Base-by-base conservation (phyloP, 805 yeast species). In the Lipomyces anomalus region DNA sequence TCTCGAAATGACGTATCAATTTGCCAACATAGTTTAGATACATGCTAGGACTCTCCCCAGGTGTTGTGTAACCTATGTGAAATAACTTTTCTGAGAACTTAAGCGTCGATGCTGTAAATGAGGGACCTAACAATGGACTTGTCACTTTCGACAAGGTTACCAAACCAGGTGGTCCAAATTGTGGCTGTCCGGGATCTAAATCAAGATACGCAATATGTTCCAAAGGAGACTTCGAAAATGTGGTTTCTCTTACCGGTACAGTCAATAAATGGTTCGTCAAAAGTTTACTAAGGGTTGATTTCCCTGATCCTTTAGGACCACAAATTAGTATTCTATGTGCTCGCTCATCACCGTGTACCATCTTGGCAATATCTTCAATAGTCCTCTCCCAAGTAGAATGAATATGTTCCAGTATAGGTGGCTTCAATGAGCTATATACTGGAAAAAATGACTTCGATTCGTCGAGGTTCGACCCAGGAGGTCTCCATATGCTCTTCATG, bases 101-200 rank as follows among this genome's bases (percentile, higher is more conserved):
- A 20, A 50, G 44, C 9, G 53, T 42, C 6, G 70, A 61, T 32
- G 66, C 64, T 7, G 66, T 48, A 9, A 64, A 62, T 29, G 67
- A 52, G 1, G 68, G 64, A 0, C 79, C 78, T 38, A 70, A 67
- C 16, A 67, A 57, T 1, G 68, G 67, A 4, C 41, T 42, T 0
- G 50, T 36, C n/a, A 69, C 55, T 7, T 51, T 49, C 1, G 75
- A 69, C 18, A 46, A 7, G 0, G 94, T 78, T 2, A 88, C 64
- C 35, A 82, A 75, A 26, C 82, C 88, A 0, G 95, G 92, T 6
- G 69, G 68, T 0, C 88, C 78, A 52, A 73, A 79, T 57, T 84
- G 94, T 0, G 95, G 79, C 60, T 88, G 95, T 0, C 95, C 95
- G 0, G 96, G 95, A 60, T 89, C 97, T 1, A 86, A 60, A 56